Percentiles rank a stretch among this genome's conserved stretches.
These are phyloP conservation scores for Metschnikowia bowlesiae DNA, from an alignment of 805 yeast species.

Conservation along the genomic window DNA sequence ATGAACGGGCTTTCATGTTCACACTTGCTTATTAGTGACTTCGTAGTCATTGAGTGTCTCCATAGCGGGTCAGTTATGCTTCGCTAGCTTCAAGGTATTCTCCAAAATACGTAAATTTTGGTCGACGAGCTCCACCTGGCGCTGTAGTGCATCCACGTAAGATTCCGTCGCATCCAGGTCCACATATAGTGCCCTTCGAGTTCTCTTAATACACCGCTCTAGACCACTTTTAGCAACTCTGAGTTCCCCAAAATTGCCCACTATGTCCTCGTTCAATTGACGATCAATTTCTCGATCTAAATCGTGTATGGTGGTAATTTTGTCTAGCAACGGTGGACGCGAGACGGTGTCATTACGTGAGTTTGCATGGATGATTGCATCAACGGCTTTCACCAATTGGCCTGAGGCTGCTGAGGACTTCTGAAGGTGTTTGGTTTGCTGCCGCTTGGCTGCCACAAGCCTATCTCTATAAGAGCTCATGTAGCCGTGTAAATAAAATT, in stretches of 20 bases:
- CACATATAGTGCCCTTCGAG: constrained; percentile 11
- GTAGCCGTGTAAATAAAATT: too few species aligned
- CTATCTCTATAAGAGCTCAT: constrained; percentile 16
- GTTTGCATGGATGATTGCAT: constrained; percentile 23
- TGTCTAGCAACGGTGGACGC: constrained; percentile 24
- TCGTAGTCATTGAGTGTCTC: not conserved
- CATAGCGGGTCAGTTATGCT: not conserved
- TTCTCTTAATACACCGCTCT: constrained; percentile 5
- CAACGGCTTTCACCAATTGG: constrained; percentile 23
- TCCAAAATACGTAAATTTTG: constrained; percentile 71
- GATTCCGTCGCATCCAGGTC: constrained; percentile 4
- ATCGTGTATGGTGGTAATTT: constrained; percentile 39
- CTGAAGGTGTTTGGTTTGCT: constrained; percentile 25
- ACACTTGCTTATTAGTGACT: too few species aligned
- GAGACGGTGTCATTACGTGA: constrained; percentile 16
- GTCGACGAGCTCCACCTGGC: constrained; percentile 63
- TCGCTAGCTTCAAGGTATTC: constrained; percentile 34
- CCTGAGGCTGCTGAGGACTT: constrained; percentile 24
- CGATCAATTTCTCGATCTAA: constrained; percentile 34
- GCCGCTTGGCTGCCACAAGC: constrained; percentile 30
- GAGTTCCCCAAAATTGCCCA: constrained; percentile 17
- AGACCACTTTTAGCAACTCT: constrained; percentile 11
- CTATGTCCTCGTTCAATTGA: constrained; percentile 33
- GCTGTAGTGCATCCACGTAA: constrained; percentile 16
- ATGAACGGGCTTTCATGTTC: too few species aligned